A percentile compares a stretch with the other conserved stretches of the same genome.
These are phyloP conservation scores for Neonectria sp. DNA, from an alignment of 2,329 filamentous ascomycete species.

Conservation along the genomic window DNA sequence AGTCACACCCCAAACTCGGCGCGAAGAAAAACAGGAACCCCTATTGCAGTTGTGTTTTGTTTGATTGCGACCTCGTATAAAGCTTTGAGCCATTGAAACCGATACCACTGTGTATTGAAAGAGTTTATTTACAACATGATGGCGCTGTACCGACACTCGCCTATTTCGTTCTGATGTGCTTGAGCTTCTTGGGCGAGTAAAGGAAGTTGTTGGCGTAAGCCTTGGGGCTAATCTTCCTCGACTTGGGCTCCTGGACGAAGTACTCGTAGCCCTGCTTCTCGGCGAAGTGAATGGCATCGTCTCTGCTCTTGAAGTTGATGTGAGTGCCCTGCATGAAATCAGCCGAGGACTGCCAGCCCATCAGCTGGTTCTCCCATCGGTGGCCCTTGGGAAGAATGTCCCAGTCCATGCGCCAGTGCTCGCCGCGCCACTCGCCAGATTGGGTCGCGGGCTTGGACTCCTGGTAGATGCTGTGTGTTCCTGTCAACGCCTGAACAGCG, in stretches of 20 bases:
- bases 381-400: constrained; percentile 93
- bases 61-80: not conserved
- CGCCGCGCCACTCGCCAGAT: constrained; percentile 87
- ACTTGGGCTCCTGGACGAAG: constrained; percentile 97
- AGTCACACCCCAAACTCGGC: not conserved
- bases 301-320: constrained; percentile 91
- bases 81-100: constrained; percentile 1
- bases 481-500: constrained; percentile 26
- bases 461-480: constrained; percentile 82
- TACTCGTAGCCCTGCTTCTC: constrained; percentile 99
- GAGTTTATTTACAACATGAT: constrained; percentile 49
- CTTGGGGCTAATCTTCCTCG: constrained; percentile 88
- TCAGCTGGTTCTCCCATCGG: constrained; percentile 98
- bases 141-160: constrained; percentile 32
- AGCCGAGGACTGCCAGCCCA: constrained; percentile 97
- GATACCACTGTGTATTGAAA: constrained; percentile 39
- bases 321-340: constrained; percentile 96
- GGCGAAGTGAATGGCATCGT: constrained; percentile 94
- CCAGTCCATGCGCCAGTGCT: constrained; percentile 99
- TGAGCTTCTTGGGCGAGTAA: constrained; percentile 88
- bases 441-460: constrained; percentile 96
- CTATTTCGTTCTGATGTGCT: constrained; percentile 87
- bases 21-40: no score
- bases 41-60: not conserved
- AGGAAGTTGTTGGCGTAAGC: constrained; percentile 96